Base-by-base conservation (phyloP, 2,329 filamentous ascomycete genomes). In the Aspergillus ruber region DNA sequence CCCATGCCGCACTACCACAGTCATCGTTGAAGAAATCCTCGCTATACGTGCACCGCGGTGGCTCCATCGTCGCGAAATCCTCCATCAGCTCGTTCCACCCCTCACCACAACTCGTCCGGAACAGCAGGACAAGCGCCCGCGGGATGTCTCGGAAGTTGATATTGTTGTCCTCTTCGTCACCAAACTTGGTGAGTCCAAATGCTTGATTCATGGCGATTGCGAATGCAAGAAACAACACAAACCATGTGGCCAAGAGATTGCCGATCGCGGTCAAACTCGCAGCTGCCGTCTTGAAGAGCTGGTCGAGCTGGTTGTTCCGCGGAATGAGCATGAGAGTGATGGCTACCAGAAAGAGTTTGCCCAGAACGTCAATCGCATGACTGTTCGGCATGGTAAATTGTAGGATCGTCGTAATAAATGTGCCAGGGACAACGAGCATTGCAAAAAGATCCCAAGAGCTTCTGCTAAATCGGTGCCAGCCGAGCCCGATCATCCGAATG, bases 71-170 rank as follows among this genome's bases (percentile, higher is more conserved):
- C 9, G 90, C 90, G 68, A 84, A 97, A 65, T 98, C 91, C 73
- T 95, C 89, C 93, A 98, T 98, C 52, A 96, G 76, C 58, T 88
- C 72, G 64, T 98, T 98, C 93, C 93, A 98, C 15, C 90, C 90
- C 71, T 98, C 93, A 46, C 93, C 93, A 51, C 86, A 85, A 70
- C 89, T 95, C 77, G 88, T 93, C 36, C 88, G 83, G 72, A 97
- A 98, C 3, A 98, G 80, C 21, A 98, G 74, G 50, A 98, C 93
- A 25, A 98, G 77, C 1, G 93, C 89, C 63, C 95, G 95, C 0
- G 93, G 90, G 0, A 98, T 90, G 4, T 85, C 94, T 45, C 93
- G 84, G 67, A 98, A 91, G 66, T 98, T 98, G 65, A 91, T 73
- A 61, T 96, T 91, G 61, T 80, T 83, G 45, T 73, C 81, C 62